Evolutionary conservation across 2,329 filamentous ascomycete genomes (phyloP).

Genomic region (Exophiala sp.): DNA sequence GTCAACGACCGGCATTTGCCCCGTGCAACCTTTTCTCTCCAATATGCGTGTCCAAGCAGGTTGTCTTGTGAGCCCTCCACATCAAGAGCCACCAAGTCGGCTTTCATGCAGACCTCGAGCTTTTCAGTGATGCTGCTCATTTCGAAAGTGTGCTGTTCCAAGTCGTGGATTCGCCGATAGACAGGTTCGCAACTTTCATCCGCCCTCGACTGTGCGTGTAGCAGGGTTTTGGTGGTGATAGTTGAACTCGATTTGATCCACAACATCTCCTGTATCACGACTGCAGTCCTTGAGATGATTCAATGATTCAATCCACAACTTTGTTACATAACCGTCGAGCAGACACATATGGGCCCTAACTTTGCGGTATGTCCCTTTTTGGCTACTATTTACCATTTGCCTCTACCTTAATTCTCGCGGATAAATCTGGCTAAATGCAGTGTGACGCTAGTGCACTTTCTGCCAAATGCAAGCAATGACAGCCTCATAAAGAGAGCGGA

Average conservation of each 20-base stretch:
- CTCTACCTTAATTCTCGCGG: conserved; percentile 2
- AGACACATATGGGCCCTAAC: no score
- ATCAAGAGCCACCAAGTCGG: conserved; percentile 39
- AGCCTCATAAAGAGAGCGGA: background rate
- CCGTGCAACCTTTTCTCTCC: no score
- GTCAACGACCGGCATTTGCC: no score
- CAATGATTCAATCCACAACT: no score
- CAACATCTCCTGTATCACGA: no score
- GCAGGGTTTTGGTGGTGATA: no score
- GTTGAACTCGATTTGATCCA: no score
- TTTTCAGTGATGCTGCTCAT: conserved; percentile 39
- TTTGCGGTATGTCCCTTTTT: no score
- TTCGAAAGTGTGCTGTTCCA: conserved; percentile 47
- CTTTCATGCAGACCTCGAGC: conserved; percentile 42
- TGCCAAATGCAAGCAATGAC: background rate
- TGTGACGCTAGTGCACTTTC: conserved; percentile 3
- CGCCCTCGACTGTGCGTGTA: no score
- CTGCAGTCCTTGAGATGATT: no score
- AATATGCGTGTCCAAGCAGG: conserved; percentile 30
- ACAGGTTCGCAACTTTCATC: no score
- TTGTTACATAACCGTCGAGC: no score
- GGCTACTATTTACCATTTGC: background rate
- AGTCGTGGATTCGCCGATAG: conserved; percentile 40
- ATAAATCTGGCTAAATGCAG: conserved; percentile 24
- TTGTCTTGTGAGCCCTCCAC: conserved; percentile 40